phyloP scores from a whole-genome alignment of 768 basidiomycete species.

The Lentinula sp. region DNA sequence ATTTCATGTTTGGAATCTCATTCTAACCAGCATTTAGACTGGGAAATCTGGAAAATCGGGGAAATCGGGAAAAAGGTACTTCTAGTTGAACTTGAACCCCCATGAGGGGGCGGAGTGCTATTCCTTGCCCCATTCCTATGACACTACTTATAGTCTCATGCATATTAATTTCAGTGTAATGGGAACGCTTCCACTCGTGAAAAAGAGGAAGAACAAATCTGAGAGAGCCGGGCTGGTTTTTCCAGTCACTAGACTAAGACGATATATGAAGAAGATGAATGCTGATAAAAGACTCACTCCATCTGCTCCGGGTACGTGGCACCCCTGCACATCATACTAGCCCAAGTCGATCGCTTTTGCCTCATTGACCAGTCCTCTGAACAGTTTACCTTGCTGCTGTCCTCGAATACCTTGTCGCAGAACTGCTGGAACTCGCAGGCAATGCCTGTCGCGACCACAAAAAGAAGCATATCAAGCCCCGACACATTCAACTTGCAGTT shows the following conservation, averaged over 20 bases:
- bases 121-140: too few relatives aligned
- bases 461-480: conserved; percentile 75
- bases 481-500: conserved; percentile 5
- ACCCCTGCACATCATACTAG: background rate
- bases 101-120: too few relatives aligned
- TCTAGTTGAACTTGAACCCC: too few relatives aligned
- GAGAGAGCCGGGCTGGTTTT: conserved; percentile 61
- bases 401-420: conserved; percentile 82
- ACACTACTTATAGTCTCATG: too few relatives aligned
- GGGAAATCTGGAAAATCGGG: background rate
- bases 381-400: conserved; percentile 81
- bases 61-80: background rate
- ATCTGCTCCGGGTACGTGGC: background rate
- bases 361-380: background rate
- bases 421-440: conserved; percentile 83
- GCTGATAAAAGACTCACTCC: background rate
- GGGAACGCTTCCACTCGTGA: background rate
- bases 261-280: conserved; percentile 51
- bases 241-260: conserved; percentile 80
- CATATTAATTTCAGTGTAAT: background rate
- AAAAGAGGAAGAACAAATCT: conserved; percentile 17
- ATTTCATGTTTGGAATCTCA: background rate
- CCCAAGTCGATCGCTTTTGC: background rate
- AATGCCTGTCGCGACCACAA: conserved; percentile 76
- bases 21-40: background rate